These are phyloP conservation scores for Penicillium verrucosum DNA, from an alignment of 2,329 filamentous ascomycete species.

Conservation along the genomic window DNA sequence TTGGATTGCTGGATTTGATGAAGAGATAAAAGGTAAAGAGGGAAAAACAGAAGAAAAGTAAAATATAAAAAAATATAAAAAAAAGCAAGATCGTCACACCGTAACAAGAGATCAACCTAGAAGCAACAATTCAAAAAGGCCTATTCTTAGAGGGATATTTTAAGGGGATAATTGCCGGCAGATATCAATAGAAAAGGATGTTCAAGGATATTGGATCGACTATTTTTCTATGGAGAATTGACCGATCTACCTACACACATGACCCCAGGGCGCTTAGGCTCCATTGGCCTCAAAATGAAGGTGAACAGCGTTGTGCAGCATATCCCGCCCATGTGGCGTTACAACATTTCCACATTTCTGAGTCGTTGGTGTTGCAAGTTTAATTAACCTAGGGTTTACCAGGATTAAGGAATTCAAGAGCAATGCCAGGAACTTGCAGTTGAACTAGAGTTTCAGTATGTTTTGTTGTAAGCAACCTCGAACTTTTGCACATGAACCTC, in stretches of 20 bases:
- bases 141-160: neutral
- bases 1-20: neutral
- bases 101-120: neutral
- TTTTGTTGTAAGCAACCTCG: neutral
- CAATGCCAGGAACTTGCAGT: neutral
- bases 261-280: slow-evolving; percentile 24
- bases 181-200: neutral
- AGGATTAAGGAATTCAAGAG: neutral
- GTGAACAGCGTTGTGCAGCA: slow-evolving; percentile 2
- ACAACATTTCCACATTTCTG: neutral
- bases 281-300: slow-evolving; percentile 10
- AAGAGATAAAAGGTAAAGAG: slow-evolving; percentile 3
- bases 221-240: neutral
- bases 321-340: neutral
- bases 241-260: slow-evolving; percentile 23
- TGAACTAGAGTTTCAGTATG: neutral
- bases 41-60: neutral
- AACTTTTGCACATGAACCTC: neutral
- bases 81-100: slow-evolving; percentile 1
- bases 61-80: neutral
- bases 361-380: neutral
- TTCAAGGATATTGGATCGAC: slow-evolving; percentile 1
- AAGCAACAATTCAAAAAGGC: neutral
- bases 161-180: neutral
- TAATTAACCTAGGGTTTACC: neutral